A percentile compares a stretch with the other conserved stretches of the same genome.
phyloP scores from a whole-genome alignment of 2,329 filamentous ascomycete genomes.

The Pseudogymnoascus sp. region DNA sequence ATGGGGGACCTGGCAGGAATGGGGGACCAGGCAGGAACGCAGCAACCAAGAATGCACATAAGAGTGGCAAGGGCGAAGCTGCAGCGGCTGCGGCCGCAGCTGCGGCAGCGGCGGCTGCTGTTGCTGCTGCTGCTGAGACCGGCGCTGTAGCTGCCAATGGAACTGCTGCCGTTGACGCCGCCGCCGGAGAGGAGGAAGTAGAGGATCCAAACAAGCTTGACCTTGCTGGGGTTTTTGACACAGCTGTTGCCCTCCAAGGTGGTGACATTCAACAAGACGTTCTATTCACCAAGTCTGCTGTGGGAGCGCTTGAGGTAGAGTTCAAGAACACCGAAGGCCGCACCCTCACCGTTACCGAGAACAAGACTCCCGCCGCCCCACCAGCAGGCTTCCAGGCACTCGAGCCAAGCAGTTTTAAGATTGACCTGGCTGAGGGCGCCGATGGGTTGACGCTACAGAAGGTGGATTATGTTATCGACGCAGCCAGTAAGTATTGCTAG shows the following conservation, averaged over 20 bases:
- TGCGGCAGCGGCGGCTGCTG: constrained; percentile 17
- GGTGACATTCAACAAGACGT: constrained; percentile 29
- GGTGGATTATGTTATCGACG: constrained; percentile 34
- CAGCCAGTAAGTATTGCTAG: constrained; percentile 25
- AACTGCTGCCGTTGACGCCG: neutral
- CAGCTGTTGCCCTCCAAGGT: constrained; percentile 25
- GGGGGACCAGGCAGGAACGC: neutral
- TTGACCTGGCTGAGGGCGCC: constrained; percentile 28
- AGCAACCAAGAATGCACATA: neutral
- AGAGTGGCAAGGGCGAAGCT: neutral
- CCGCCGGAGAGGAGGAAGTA: constrained; percentile 12
- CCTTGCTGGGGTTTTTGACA: constrained; percentile 25
- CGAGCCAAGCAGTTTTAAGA: constrained; percentile 31
- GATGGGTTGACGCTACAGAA: constrained; percentile 30
- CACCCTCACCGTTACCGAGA: constrained; percentile 32
- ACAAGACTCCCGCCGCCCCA: constrained; percentile 28
- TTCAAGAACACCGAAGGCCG: constrained; percentile 30
- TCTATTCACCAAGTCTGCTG: constrained; percentile 24
- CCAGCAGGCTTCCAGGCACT: constrained; percentile 32
- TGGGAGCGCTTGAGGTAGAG: constrained; percentile 33
- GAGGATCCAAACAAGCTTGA: constrained; percentile 26
- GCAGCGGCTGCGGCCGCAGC: neutral
- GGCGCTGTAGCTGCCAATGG: constrained; percentile 15
- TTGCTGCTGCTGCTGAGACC: constrained; percentile 15
- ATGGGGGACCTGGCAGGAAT: neutral